phyloP scores from a whole-genome alignment of 2,329 filamentous ascomycete species.

The Colletotrichum camelliae region DNA sequence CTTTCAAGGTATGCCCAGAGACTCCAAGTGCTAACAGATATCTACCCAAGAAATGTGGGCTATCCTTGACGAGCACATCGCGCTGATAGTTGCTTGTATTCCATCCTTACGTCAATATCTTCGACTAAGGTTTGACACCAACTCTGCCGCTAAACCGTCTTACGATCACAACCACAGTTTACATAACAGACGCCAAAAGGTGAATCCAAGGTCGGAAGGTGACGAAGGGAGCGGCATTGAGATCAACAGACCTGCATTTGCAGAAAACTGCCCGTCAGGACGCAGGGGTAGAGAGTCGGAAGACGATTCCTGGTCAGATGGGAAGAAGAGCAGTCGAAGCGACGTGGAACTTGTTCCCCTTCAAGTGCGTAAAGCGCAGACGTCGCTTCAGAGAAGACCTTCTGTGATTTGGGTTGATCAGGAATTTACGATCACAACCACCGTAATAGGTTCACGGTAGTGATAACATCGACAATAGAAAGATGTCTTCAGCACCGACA shows the following conservation, averaged over 20 bases:
- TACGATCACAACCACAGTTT: not conserved
- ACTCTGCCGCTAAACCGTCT: not conserved
- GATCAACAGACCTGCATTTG: not conserved
- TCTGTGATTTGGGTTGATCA: not conserved
- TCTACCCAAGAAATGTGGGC: not conserved
- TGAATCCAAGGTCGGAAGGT: not conserved
- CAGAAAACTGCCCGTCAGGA: not conserved
- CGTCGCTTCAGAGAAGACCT: not conserved
- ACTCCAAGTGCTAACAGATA: not conserved
- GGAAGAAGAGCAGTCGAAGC: not conserved
- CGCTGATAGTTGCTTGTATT: not conserved
- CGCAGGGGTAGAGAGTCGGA: not conserved
- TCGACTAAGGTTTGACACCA: not conserved
- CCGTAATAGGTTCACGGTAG: fast-evolving
- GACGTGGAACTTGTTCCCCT: not conserved
- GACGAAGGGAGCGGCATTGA: not conserved
- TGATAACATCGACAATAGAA: not conserved
- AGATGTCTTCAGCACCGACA: too few species aligned
- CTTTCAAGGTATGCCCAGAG: not conserved
- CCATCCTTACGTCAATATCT: not conserved
- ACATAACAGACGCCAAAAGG: not conserved
- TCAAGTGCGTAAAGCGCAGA: not conserved
- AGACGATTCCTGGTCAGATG: not conserved
- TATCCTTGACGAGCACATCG: not conserved
- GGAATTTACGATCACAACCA: not conserved